Evolutionary conservation across 2,329 filamentous ascomycete species (phyloP).

Genomic region (Madurella fahalii): DNA sequence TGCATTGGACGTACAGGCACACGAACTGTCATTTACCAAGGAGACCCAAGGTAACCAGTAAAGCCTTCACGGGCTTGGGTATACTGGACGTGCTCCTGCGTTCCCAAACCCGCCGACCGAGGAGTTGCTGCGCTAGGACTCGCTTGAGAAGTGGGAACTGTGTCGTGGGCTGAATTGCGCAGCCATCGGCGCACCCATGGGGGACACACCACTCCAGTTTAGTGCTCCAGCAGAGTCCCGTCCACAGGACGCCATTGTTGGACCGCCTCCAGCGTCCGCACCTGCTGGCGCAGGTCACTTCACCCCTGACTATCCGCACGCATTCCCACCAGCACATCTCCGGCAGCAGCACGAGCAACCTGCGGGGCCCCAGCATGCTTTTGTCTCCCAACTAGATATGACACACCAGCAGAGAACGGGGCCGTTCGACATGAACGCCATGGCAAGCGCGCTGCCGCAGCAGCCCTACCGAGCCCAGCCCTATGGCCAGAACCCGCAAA

Average conservation of each 20-base stretch:
- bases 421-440: slow-evolving; percentile 45
- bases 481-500: slow-evolving; percentile 34
- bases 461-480: slow-evolving; percentile 37
- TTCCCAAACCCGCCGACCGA: not conserved
- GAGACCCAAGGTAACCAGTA: too few relatives aligned
- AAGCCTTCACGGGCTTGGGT: not conserved
- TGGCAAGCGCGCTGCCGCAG: slow-evolving; percentile 44
- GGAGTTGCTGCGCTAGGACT: not conserved
- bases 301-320: slow-evolving; percentile 21
- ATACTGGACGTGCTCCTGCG: not conserved
- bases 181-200: slow-evolving; percentile 18
- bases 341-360: slow-evolving; percentile 28
- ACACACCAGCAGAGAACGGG: slow-evolving; percentile 32
- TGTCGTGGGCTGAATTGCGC: not conserved
- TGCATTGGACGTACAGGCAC: too few relatives aligned
- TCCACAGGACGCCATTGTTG: slow-evolving; percentile 21
- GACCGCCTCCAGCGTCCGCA: slow-evolving; percentile 4
- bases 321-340: slow-evolving; percentile 17
- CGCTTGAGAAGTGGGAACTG: not conserved
- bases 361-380: slow-evolving; percentile 36
- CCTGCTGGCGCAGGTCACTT: slow-evolving; percentile 18
- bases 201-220: slow-evolving; percentile 25
- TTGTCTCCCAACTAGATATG: slow-evolving; percentile 43
- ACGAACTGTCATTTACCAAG: too few relatives aligned
- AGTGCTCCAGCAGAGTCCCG: slow-evolving; percentile 30